Percentiles rank a stretch among this genome's conserved stretches.
These are phyloP conservation scores for Chenopodium formosanum DNA, from an alignment of 148 eudicot species.

Conservation along the genomic window DNA sequence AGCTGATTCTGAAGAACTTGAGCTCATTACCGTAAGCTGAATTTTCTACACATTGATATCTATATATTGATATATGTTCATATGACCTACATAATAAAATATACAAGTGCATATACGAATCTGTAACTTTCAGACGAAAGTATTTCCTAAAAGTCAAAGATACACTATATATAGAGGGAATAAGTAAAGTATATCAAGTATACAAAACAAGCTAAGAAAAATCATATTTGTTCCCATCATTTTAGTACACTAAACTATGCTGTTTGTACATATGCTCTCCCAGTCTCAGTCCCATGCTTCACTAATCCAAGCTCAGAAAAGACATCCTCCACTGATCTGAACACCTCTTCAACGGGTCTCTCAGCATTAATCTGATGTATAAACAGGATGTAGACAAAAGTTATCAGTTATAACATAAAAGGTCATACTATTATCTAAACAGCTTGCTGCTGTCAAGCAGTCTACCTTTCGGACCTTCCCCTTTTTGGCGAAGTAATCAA, in stretches of 20 bases:
- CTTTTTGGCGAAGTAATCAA: slow-evolving; percentile 17
- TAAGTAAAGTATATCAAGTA: not conserved
- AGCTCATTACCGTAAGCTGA: not conserved
- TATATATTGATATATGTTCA: not conserved
- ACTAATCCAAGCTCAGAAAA: slow-evolving; percentile 23
- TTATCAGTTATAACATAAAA: not conserved
- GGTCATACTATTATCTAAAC: not conserved
- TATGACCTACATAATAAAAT: not conserved
- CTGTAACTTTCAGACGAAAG: too few relatives aligned
- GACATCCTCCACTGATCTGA: slow-evolving; percentile 17
- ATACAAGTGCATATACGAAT: too few relatives aligned
- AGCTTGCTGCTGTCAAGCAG: slow-evolving; percentile 1
- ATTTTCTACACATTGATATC: not conserved
- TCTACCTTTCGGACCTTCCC: slow-evolving; percentile 32
- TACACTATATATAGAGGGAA: too few relatives aligned
- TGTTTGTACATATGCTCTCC: slow-evolving; percentile 3
- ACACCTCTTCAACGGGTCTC: slow-evolving; percentile 28
- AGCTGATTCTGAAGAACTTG: too few relatives aligned
- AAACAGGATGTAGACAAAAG: not conserved
- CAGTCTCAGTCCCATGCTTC: not conserved
- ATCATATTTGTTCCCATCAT: not conserved
- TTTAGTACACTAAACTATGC: not conserved
- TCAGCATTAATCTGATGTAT: slow-evolving; percentile 23
- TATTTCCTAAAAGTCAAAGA: too few relatives aligned
- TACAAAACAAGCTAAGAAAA: not conserved